phyloP scores from a whole-genome alignment of 176 grass and related monocot genomes.

The Zea mays region DNA sequence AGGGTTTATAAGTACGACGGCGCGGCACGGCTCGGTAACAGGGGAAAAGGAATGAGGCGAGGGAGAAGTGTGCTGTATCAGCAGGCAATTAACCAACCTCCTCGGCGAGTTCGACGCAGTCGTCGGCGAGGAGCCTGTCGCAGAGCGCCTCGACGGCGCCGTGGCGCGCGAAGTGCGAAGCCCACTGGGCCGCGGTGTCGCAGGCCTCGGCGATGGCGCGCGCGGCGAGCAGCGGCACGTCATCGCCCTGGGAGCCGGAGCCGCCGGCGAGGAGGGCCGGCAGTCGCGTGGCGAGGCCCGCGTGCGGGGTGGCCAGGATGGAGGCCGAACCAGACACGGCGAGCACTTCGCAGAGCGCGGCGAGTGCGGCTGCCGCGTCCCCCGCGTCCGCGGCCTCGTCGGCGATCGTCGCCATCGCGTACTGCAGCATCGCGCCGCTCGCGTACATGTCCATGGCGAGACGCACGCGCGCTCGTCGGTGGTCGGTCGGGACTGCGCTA shows the following conservation, averaged over 20 bases:
- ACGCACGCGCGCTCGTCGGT: neutral
- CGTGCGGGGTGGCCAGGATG: neutral
- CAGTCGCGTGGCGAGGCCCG: slow-evolving; percentile 8
- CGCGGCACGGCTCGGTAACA: too few relatives aligned
- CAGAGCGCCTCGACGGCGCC: slow-evolving; percentile 48
- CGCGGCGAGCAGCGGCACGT: slow-evolving; percentile 48
- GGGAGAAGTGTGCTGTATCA: too few relatives aligned
- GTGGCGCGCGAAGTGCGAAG: neutral
- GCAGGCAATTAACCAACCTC: slow-evolving; percentile 26
- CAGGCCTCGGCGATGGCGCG: slow-evolving; percentile 43
- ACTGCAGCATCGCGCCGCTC: neutral
- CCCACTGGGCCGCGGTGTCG: slow-evolving; percentile 35
- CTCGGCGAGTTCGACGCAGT: slow-evolving; percentile 57
- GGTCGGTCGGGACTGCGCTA: too few relatives aligned
- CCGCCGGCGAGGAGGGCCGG: slow-evolving; percentile 15
- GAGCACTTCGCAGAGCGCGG: slow-evolving; percentile 34
- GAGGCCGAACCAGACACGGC: neutral
- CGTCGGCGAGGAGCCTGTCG: slow-evolving; percentile 36
- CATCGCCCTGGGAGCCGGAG: neutral
- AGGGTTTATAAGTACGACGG: too few relatives aligned
- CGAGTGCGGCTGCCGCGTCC: slow-evolving; percentile 22
- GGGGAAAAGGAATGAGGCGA: too few relatives aligned
- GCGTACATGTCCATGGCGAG: neutral
- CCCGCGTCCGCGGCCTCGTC: neutral
- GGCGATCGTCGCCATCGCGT: slow-evolving; percentile 24